Evolutionary conservation across 2,329 filamentous ascomycete genomes (phyloP).

Genomic region (Metarhizium guizhouense): DNA sequence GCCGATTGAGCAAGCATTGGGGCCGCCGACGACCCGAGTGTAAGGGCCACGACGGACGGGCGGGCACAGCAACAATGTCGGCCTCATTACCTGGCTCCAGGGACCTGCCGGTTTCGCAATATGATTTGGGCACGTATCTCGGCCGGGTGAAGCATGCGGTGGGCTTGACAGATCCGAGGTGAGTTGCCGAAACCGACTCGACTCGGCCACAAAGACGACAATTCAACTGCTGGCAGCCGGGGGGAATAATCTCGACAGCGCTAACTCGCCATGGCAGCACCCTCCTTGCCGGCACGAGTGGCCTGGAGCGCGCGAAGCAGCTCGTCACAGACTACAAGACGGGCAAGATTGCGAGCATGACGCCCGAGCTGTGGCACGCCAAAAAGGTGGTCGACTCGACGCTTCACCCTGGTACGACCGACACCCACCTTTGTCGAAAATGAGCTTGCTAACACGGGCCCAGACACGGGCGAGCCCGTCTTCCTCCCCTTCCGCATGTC

Average conservation of each 20-base stretch:
- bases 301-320: conserved; percentile 78
- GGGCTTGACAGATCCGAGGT: conserved; percentile 92
- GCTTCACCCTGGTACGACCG: conserved; percentile 71
- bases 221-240: too few species aligned
- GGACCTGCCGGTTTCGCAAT: conserved; percentile 83
- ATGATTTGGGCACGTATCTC: conserved; percentile 91
- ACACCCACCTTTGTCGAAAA: not conserved
- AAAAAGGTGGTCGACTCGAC: conserved; percentile 98
- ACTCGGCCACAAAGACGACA: too few species aligned
- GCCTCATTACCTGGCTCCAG: conserved; percentile 58
- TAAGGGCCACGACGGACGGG: not conserved
- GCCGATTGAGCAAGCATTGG: not conserved
- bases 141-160: conserved; percentile 85
- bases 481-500: conserved; percentile 97
- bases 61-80: conserved; percentile 41
- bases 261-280: conserved; percentile 48
- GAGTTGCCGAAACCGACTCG: conserved; percentile 14
- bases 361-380: conserved; percentile 81
- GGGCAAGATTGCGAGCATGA: conserved; percentile 72
- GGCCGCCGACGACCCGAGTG: not conserved
- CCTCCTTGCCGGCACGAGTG: conserved; percentile 66
- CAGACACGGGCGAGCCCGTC: conserved; percentile 87
- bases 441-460: not conserved
- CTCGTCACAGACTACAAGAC: conserved; percentile 81
- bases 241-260: too few species aligned